A percentile compares a stretch with the other conserved stretches of the same genome.
These are phyloP conservation scores for Nicotiana undulata DNA, from an alignment of 257 asterid species.

Conservation along the genomic window DNA sequence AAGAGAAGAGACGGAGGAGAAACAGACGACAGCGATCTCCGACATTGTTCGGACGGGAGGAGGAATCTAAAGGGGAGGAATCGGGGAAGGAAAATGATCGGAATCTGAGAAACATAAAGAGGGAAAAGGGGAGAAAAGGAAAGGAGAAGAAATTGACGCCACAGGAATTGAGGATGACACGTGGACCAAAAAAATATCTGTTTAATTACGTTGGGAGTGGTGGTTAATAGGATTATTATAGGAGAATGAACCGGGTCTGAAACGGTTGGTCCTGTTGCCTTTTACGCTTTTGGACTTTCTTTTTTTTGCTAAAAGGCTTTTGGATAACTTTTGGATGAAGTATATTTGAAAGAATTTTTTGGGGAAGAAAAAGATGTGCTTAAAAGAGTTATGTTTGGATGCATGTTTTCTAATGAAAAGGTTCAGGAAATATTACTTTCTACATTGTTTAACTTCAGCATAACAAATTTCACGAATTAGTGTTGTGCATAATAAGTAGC, in stretches of 20 bases:
- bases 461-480: no score
- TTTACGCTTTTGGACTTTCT: background rate
- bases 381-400: no score
- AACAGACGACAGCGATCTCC: conserved; percentile 48
- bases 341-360: no score
- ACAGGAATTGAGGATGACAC: conserved; percentile 31
- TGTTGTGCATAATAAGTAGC: no score
- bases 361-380: no score
- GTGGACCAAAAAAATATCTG: conserved; percentile 20
- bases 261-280: conserved; percentile 22
- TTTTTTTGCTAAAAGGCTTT: no score
- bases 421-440: no score
- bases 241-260: conserved; percentile 25
- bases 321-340: no score
- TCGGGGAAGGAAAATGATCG: conserved; percentile 8
- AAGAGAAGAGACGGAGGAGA: conserved; percentile 37
- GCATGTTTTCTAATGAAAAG: no score
- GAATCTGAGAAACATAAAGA: background rate
- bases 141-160: conserved; percentile 28
- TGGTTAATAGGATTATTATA: background rate
- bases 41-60: conserved; percentile 35
- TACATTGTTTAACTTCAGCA: no score
- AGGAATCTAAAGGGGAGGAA: conserved; percentile 16
- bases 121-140: background rate
- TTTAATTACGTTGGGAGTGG: background rate